phyloP scores from a whole-genome alignment of 2,329 filamentous ascomycete species.

The Penicillium sp. region DNA sequence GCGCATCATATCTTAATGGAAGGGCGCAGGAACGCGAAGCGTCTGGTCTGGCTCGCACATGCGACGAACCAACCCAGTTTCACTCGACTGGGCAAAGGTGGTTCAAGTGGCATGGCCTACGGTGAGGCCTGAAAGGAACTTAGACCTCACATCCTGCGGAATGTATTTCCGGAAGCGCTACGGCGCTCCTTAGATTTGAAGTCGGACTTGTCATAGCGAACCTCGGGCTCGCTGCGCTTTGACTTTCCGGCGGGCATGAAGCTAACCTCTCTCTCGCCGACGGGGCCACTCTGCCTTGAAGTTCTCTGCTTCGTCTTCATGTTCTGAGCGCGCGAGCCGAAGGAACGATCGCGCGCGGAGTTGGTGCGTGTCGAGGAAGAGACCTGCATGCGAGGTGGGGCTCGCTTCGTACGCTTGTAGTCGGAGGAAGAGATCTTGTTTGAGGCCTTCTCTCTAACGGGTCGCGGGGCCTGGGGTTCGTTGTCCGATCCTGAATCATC shows the following conservation, averaged over 20 bases:
- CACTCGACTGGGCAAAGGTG: background rate
- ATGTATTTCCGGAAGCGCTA: slow-evolving; percentile 51
- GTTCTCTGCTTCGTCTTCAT: slow-evolving; percentile 38
- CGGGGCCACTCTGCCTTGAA: slow-evolving; percentile 34
- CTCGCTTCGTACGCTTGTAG: slow-evolving; percentile 55
- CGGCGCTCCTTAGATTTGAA: slow-evolving; percentile 44
- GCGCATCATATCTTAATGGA: background rate
- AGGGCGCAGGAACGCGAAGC: background rate
- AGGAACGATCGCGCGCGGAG: slow-evolving; percentile 53
- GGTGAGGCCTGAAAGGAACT: background rate
- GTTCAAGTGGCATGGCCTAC: background rate
- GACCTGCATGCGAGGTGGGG: slow-evolving; percentile 56
- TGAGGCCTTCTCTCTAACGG: slow-evolving; percentile 31
- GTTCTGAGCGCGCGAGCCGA: slow-evolving; percentile 55
- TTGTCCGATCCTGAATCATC: slow-evolving; percentile 36
- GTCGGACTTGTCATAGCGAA: slow-evolving; percentile 19
- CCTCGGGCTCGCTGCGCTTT: slow-evolving; percentile 27
- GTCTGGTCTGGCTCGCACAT: background rate
- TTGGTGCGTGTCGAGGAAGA: slow-evolving; percentile 51
- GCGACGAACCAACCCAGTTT: background rate
- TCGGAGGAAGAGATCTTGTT: slow-evolving; percentile 53
- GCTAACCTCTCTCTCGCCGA: slow-evolving; percentile 57
- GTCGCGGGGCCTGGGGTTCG: slow-evolving; percentile 25
- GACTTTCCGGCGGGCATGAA: slow-evolving; percentile 56
- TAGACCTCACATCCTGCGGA: slow-evolving; percentile 44